Base-by-base conservation (phyloP, 352 stramenopile species). In the Phytopythium boreale region DNA sequence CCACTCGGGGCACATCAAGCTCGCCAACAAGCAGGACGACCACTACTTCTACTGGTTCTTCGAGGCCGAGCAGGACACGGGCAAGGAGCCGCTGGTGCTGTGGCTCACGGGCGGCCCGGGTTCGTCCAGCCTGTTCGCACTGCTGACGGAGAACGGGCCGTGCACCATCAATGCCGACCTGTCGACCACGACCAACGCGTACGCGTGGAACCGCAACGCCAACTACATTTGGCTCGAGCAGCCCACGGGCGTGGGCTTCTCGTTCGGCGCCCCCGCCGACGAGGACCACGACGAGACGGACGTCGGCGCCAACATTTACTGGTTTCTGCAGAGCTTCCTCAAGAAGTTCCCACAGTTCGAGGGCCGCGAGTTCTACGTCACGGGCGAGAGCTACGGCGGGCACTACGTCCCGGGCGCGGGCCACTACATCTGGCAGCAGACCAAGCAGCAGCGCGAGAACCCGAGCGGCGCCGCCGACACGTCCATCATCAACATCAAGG, bases 291-390 rank as follows among this genome's bases (percentile, higher is more conserved):
- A 74, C 47, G 72, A 79, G 56, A 69, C 64, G 14, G 59, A 85
- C 46, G 81, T 90, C 36, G 81, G 78, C 11, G 77, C 82, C 34
- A 89, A 90, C 66, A 84, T 90, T 36, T 90, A 77, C 69, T 77
- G 74, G 50, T 92, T 90, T 63, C 53, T 92, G 19, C 79, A 89
- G 26, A 74, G 76, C 46, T 90, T 88, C 69, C 67, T 92, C 34
- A 61, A 74, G 20, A 75, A 86, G 49, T 82, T 89, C 63, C 82
- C 80, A 20, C 71, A 84, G 62, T 71, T 93, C n/a, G 36, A 68
- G 3, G 73, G 66, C 29, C 77, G 77, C 4, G 71, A 80, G 27
- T 84, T 91, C 39, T 93, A 83, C 74, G 75, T 91, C 24, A 69
- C 74, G 4, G 82, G 82, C 9, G 80, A 90, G 49, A 82, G 77